Conservation (phyloP, 306 rosid genomes). For the Glycine tomentella region DNA sequence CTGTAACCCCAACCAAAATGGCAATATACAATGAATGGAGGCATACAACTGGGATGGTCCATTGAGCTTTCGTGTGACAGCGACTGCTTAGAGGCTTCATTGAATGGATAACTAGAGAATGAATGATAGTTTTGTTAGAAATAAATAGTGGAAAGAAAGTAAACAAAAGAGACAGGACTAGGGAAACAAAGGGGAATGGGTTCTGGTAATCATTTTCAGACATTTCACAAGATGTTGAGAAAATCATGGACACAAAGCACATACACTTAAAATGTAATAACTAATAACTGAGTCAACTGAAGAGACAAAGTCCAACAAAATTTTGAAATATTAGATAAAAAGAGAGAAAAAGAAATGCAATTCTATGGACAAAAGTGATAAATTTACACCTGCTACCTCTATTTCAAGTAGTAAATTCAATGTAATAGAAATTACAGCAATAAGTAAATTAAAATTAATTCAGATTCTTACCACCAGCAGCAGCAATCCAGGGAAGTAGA, state of each 20-base stretch:
- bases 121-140: conserved; percentile 49
- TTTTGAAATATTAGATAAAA: not conserved
- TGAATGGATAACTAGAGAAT: conserved; percentile 67
- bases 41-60: conserved; percentile 71
- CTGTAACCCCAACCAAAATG: conserved; percentile 75
- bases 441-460: conserved; percentile 29
- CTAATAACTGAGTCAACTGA: conserved; percentile 21
- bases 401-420: conserved; percentile 35
- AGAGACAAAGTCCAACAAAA: conserved; percentile 17
- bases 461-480: conserved; percentile 74
- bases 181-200: not conserved
- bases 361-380: conserved; percentile 1
- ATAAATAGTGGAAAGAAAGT: conserved; percentile 7
- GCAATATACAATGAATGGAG: conserved; percentile 77
- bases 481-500: conserved; percentile 87
- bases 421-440: not conserved
- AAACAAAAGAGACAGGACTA: conserved; percentile 15
- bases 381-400: not conserved
- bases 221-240: conserved; percentile 25
- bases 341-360: not conserved
- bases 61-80: conserved; percentile 77
- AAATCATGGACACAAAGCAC: conserved; percentile 12
- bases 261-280: conserved; percentile 29
- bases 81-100: conserved; percentile 72
- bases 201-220: conserved; percentile 6